Evolutionary conservation across 2,329 filamentous ascomycete genomes (phyloP), one percentile per base, ranked within the genome.

Genomic region (Thyridium curvatum): DNA sequence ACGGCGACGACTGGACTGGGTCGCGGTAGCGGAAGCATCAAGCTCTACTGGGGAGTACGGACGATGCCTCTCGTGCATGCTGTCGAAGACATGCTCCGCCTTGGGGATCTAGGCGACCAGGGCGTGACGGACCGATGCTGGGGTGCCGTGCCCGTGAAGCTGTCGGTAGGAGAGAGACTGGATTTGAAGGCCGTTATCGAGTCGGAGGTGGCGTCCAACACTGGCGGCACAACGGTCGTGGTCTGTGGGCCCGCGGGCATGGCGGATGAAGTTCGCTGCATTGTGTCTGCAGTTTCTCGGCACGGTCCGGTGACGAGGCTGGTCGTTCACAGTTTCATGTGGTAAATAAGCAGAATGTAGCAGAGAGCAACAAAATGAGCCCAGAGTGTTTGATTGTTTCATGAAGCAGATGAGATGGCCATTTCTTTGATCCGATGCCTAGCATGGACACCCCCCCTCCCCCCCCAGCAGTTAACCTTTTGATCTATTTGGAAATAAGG

Each of bases 201-300:
- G 3, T 43, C 45, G 16, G 52, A 52, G 37, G 34, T 59, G 16
- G 30, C 30, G 3, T 42, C 43, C 14, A 50, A 51, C 35, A 37
- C 15, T 6, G 43, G 44, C 12, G 45, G 46, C 12, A 49, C 47
- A 18, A 55, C 49, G 4, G 46, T 58, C 7, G 41, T 56, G 1
- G 49, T 60, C 4, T 59, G 53, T 32, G 58, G 57, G 7, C 52
- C 56, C 8, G 41, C 50, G 0, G 41, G 44, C 2, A 58, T 59
- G 54, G 52, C 57, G 3, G 53, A 58, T 36, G 45, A 57, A 15
- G 49, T 53, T 2, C 43, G 53, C 1, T 40, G 48, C 12, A 40
- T 45, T 28, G 47, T 56, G n/a, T 46, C 49, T 9, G 44, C 38
- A 32, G 38, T 59, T 10, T 6, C 6, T 26, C 21, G 21, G 21